Evolutionary conservation across 1,284 basidiomycete species (phyloP), one percentile per base, ranked within the genome.

Genomic region (Boletus austroedulis): DNA sequence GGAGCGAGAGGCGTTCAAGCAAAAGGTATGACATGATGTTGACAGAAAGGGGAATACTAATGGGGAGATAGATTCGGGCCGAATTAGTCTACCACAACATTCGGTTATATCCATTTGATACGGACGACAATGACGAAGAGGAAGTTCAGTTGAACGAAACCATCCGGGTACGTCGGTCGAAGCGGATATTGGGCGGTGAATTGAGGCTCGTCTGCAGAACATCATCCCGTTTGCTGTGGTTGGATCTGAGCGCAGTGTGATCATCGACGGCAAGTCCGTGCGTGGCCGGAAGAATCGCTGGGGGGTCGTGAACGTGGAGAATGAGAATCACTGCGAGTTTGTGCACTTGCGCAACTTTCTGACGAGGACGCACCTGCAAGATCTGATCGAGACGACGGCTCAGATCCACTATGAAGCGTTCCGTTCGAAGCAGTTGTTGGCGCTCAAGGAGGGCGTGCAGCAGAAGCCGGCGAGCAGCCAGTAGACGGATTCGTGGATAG

Each of bases 351-450:
- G 96, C 68, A 96, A 99, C 84, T 98, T 98, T 83, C 82, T 98
- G 64, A 95, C 92, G 4, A 83, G 95, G 76, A 96, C 96, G 32
- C 96, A 99, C 77, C 78, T 99, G 69, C 97, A 99, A 77, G 97
- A 99, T 74, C 79, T 99, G 68, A 98, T 99, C 74, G 96, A 99
- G 82, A 98, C 96, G 56, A 99, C 96, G 4, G 93, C 95, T 10
- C 92, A 96, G 77, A 97, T 97, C 74, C 97, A 99, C 78, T 99
- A 99, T 77, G 97, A 99, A 82, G 95, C 95, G 10, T 99, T 99
- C 91, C 88, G 96, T 65, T 95, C 92, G 68, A 98, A 98, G 81
- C 97, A 99, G 80, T 76, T 96, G 64, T 80, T 96, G 53, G 94
- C 94, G 26, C 83, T 96, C 69, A 96, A 96, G 82, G 94, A 96